Evolutionary conservation across 768 basidiomycete genomes (phyloP).

Genomic region (Saitozyma sp.): DNA sequence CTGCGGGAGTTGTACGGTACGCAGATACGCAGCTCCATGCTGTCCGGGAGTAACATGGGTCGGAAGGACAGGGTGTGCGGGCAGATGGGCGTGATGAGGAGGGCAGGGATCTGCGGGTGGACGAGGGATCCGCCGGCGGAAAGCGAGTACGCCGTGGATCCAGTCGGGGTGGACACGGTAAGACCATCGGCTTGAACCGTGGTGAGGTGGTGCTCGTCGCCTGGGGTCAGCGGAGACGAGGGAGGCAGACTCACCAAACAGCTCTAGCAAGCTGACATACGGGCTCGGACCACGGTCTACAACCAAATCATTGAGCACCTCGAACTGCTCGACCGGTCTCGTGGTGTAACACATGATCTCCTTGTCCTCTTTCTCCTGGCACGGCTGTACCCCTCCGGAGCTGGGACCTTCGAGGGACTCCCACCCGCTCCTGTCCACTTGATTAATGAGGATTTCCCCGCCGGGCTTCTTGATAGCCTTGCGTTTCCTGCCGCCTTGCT

Average conservation of each 20-base stretch:
- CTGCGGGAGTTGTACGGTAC: conserved; percentile 99
- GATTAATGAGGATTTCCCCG: conserved; percentile 96
- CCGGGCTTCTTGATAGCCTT: conserved; percentile 85
- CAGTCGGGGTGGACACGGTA: conserved; percentile 91
- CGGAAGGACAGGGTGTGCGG: conserved; percentile 98
- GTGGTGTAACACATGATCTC: conserved; percentile 99
- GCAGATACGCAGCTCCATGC: conserved; percentile 95
- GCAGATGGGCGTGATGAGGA: conserved; percentile 95
- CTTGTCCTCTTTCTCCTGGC: conserved; percentile 61
- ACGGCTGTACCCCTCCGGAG: conserved; percentile 9
- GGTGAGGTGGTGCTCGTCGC: conserved; percentile 98
- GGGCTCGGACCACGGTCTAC: conserved; percentile 98
- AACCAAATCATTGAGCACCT: conserved; percentile 94
- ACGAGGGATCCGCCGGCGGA: conserved; percentile 97
- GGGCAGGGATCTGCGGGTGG: conserved; percentile 94
- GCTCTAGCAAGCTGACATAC: conserved; percentile 89
- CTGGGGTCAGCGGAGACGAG: conserved; percentile 54
- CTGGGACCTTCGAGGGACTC: conserved; percentile 78
- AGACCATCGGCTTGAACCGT: conserved; percentile 98
- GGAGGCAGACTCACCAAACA: conserved; percentile 72
- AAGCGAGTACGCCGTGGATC: conserved; percentile 97
- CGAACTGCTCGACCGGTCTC: conserved; percentile 90
- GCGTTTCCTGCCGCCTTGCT: conserved; percentile 53
- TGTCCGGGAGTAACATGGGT: conserved; percentile 96
- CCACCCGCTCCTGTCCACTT: conserved; percentile 87